phyloP scores from a whole-genome alignment of 2,329 filamentous ascomycete genomes.

The Trichoderma sp. region DNA sequence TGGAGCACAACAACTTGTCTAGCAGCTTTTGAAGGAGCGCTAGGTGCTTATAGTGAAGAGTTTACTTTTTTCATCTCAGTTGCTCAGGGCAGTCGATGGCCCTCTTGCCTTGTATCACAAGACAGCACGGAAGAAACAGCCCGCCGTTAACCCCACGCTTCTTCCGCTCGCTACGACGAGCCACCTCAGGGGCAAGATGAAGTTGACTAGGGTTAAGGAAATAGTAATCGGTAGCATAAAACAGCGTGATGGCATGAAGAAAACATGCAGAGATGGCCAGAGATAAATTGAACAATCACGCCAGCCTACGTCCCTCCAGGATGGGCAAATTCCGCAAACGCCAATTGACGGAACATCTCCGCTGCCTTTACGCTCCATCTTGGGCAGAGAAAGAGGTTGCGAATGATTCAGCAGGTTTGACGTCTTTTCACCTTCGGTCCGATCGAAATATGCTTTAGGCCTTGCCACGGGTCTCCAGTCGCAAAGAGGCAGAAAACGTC shows the following conservation, averaged over 20 bases:
- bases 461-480: conserved; percentile 1
- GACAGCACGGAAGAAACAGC: not conserved
- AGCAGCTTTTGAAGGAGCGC: not conserved
- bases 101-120: not conserved
- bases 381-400: not conserved
- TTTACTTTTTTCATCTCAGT: not conserved
- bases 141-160: conserved; percentile 7
- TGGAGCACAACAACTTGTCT: not conserved
- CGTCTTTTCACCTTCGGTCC: conserved; percentile 23
- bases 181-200: not conserved
- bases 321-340: not conserved
- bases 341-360: not conserved
- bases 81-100: not conserved
- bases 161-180: not conserved
- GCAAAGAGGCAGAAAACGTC: not conserved
- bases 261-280: not conserved
- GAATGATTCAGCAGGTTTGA: conserved; percentile 6
- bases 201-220: not conserved
- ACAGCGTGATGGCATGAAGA: not conserved
- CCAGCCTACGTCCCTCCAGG: not conserved
- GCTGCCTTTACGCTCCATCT: not conserved
- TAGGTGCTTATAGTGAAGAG: not conserved
- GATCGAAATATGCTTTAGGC: conserved; percentile 9
- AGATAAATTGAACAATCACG: not conserved
- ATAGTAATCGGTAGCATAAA: not conserved